Percentiles rank a stretch among this genome's conserved stretches.
Evolutionary conservation across 2,329 filamentous ascomycete species (phyloP).

Genomic region (Phialocephala sp.): DNA sequence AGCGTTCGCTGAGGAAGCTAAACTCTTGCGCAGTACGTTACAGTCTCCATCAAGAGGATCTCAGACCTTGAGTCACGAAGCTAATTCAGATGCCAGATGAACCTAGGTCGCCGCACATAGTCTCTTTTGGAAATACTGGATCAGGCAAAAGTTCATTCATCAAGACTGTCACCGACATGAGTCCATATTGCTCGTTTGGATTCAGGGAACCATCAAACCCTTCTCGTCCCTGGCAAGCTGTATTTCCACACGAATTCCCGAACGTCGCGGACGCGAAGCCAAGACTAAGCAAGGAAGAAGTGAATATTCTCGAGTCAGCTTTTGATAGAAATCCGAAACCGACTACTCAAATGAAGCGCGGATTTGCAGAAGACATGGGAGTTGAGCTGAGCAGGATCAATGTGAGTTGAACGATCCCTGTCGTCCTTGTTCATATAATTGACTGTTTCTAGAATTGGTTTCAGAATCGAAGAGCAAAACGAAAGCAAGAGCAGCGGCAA

Average conservation of each 20-base stretch:
- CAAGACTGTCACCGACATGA: no score
- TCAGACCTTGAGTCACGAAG: no score
- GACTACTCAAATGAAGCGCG: constrained; percentile 63
- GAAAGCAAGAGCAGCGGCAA: constrained; percentile 55
- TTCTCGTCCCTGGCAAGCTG: no score
- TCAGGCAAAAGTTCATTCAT: no score
- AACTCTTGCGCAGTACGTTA: no score
- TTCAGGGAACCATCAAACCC: no score
- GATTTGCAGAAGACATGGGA: constrained; percentile 63
- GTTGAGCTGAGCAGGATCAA: constrained; percentile 69
- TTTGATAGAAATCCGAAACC: constrained; percentile 68
- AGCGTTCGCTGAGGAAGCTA: no score
- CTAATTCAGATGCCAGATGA: no score
- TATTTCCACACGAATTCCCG: neutral
- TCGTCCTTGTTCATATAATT: neutral
- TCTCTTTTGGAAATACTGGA: no score
- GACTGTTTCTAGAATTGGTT: constrained; percentile 61
- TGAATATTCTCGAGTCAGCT: constrained; percentile 62
- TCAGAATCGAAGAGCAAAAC: constrained; percentile 60
- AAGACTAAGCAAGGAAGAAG: constrained; percentile 33
- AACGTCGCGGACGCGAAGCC: neutral
- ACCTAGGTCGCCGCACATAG: no score
- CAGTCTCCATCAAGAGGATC: no score
- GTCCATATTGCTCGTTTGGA: no score
- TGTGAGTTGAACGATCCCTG: constrained; percentile 46